Conservation (phyloP, 2,329 filamentous ascomycete genomes). For the Parastagonospora avenae region DNA sequence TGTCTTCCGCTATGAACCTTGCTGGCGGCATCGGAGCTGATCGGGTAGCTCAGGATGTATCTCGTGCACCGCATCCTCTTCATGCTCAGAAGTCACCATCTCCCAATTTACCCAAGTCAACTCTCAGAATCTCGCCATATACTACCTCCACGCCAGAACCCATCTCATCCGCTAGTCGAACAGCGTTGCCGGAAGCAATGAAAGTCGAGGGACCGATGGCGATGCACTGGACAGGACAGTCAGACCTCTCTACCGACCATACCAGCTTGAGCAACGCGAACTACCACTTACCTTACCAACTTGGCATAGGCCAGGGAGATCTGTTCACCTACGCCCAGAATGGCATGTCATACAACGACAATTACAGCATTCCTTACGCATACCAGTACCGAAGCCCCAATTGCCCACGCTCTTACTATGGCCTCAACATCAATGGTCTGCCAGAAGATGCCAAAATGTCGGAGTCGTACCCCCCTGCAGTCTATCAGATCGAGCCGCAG, state of each 20-base stretch:
- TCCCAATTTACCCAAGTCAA: slow-evolving; percentile 14
- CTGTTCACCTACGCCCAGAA: slow-evolving; percentile 26
- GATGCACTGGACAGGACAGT: slow-evolving; percentile 29
- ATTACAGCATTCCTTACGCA: slow-evolving; percentile 28
- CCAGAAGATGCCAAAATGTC: slow-evolving; percentile 14
- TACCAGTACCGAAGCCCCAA: slow-evolving; percentile 15
- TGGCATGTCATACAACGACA: slow-evolving; percentile 24
- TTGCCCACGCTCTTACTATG: slow-evolving; percentile 32
- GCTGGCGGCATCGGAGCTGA: slow-evolving; percentile 20
- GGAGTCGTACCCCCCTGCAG: slow-evolving; percentile 37
- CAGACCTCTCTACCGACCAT: slow-evolving; percentile 12
- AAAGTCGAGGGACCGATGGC: slow-evolving; percentile 16
- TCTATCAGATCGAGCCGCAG: slow-evolving; percentile 39
- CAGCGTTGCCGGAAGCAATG: slow-evolving; percentile 14
- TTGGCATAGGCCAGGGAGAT: slow-evolving; percentile 8
- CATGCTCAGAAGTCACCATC: slow-evolving; percentile 18
- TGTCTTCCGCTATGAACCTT: slow-evolving; percentile 24
- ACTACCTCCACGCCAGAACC: slow-evolving; percentile 17
- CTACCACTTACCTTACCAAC: slow-evolving; percentile 17
- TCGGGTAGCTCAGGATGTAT: slow-evolving; percentile 19
- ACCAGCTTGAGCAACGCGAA: slow-evolving; percentile 14
- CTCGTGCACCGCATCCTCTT: slow-evolving; percentile 23
- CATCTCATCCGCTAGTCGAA: slow-evolving; percentile 6
- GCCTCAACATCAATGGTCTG: slow-evolving; percentile 16
- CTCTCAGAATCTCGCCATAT: slow-evolving; percentile 16